These are phyloP conservation scores for Ceratocystis diversiconidia DNA, from an alignment of 2,329 filamentous ascomycete genomes.

Conservation along the genomic window DNA sequence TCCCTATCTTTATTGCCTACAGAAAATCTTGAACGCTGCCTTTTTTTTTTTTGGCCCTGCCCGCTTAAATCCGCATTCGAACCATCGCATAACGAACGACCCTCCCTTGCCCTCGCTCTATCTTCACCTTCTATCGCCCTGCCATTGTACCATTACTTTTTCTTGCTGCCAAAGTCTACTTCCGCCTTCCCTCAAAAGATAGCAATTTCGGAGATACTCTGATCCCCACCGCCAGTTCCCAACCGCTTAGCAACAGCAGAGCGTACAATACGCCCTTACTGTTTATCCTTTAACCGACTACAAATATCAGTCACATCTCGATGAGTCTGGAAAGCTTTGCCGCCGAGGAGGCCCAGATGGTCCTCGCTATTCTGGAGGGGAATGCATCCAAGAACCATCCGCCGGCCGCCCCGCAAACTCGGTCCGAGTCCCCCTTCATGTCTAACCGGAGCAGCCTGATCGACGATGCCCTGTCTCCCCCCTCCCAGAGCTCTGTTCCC, in stretches of 20 bases:
- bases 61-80: neutral
- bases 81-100: neutral
- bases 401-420: constrained; percentile 30
- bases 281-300: neutral
- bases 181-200: too few species aligned
- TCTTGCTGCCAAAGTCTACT: too few species aligned
- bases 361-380: constrained; percentile 51
- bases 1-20: constrained; percentile 1
- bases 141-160: too few species aligned
- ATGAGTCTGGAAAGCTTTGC: constrained; percentile 68
- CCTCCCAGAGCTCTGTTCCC: constrained; percentile 15
- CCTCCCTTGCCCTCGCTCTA: neutral
- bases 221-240: too few species aligned
- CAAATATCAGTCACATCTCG: constrained; percentile 25
- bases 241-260: too few species aligned
- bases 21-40: neutral
- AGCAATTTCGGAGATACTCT: too few species aligned
- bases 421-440: constrained; percentile 43
- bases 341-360: constrained; percentile 63
- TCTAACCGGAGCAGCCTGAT: constrained; percentile 53
- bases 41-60: neutral
- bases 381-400: constrained; percentile 20
- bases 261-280: neutral
- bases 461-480: constrained; percentile 26
- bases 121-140: neutral